phyloP scores from a whole-genome alignment of 108 stramenopile species.

The Nitzschia putrida region DNA sequence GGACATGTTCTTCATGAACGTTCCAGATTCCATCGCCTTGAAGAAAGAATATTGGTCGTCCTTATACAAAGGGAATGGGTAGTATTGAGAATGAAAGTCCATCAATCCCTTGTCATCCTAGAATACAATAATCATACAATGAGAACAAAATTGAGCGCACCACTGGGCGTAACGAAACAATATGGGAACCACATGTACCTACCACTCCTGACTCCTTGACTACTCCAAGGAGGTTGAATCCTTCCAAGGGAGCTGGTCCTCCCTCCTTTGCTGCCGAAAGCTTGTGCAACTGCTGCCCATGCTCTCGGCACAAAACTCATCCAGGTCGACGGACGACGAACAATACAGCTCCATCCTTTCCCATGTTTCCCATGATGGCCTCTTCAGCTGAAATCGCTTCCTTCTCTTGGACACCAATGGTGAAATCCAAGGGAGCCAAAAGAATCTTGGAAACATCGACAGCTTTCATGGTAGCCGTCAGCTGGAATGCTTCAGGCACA shows the following conservation, averaged over 20 bases:
- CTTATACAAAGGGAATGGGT: slow-evolving; percentile 61
- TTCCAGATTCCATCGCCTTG: slow-evolving; percentile 62
- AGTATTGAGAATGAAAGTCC: slow-evolving; percentile 64
- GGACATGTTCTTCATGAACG: slow-evolving; percentile 20
- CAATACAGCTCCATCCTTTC: slow-evolving; percentile 18
- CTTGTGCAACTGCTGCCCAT: slow-evolving; percentile 65
- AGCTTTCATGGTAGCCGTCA: slow-evolving; percentile 24
- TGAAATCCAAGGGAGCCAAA: slow-evolving; percentile 33
- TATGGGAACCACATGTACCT: slow-evolving; percentile 7
- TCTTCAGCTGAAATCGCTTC: slow-evolving; percentile 10
- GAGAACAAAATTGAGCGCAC: slow-evolving; percentile 4
- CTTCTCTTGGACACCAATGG: slow-evolving; percentile 16
- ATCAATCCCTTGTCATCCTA: slow-evolving; percentile 72
- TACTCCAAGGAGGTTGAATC: slow-evolving; percentile 58
- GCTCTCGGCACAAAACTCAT: slow-evolving; percentile 87
- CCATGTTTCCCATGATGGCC: slow-evolving; percentile 16
- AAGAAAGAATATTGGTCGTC: slow-evolving; percentile 69
- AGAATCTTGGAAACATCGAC: background rate
- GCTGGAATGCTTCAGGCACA: slow-evolving; percentile 18
- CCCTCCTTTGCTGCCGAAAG: slow-evolving; percentile 41
- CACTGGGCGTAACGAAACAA: background rate
- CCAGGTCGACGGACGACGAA: slow-evolving; percentile 76
- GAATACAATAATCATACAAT: background rate
- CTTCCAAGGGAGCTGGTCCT: slow-evolving; percentile 34
- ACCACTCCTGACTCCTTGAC: slow-evolving; percentile 80